Conservation (phyloP, 306 rosid genomes). For the Acacia melanoxylon region DNA sequence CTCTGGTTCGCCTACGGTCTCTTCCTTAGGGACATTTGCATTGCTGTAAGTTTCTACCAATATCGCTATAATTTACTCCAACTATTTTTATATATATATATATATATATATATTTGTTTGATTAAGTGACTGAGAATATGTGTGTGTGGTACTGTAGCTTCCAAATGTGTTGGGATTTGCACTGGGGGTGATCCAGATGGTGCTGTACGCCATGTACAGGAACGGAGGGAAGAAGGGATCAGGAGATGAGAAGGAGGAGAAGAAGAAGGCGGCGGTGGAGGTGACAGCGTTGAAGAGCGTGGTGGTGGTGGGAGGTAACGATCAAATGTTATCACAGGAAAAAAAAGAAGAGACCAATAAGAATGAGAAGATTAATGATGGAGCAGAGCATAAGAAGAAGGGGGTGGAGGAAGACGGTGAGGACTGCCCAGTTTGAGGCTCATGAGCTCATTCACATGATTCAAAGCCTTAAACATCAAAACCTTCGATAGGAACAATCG, state of each 20-base stretch:
- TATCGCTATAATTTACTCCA: background rate
- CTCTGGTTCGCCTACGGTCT: constrained; percentile 88
- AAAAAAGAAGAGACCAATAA: background rate
- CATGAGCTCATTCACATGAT: background rate
- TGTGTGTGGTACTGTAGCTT: constrained; percentile 29
- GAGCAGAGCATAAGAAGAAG: background rate
- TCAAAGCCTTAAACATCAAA: too few species aligned
- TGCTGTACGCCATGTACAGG: constrained; percentile 57
- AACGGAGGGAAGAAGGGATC: constrained; percentile 27
- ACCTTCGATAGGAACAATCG: background rate
- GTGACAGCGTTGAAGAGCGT: constrained; percentile 9
- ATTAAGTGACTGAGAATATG: background rate
- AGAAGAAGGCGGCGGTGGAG: constrained; percentile 9
- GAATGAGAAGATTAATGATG: background rate
- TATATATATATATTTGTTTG: background rate
- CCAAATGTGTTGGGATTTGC: constrained; percentile 75
- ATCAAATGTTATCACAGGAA: constrained; percentile 13
- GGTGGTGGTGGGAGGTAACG: constrained; percentile 1
- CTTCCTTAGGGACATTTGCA: constrained; percentile 67
- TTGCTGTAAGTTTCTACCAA: constrained; percentile 56
- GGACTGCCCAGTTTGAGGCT: background rate
- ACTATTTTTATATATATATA: background rate
- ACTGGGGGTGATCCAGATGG: constrained; percentile 69
- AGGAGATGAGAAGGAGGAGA: constrained; percentile 15
- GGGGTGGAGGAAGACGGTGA: background rate